These are phyloP conservation scores for Botrytis fragariae DNA, from an alignment of 2,329 filamentous ascomycete species.

Conservation along the genomic window DNA sequence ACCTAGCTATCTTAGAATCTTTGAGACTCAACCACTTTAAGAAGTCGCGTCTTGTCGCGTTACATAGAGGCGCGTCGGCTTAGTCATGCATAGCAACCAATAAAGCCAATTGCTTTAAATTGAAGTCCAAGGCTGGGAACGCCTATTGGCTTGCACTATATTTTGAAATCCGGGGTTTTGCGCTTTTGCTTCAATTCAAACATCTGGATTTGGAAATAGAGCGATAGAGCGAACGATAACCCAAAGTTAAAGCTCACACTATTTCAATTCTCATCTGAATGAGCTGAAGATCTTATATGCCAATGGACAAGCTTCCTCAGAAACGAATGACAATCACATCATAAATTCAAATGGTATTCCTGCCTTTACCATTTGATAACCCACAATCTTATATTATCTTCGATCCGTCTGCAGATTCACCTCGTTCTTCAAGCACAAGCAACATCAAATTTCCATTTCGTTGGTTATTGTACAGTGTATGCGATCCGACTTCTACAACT, in stretches of 20 bases:
- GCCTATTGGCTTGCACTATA: not conserved
- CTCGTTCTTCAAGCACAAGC: not conserved
- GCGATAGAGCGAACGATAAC: not conserved
- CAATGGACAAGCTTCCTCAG: not conserved
- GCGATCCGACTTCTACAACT: not conserved
- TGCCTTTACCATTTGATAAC: not conserved
- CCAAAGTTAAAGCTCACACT: not conserved
- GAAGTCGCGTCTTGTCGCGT: conserved; percentile 14
- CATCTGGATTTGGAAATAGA: not conserved
- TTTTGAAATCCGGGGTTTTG: conserved; percentile 14
- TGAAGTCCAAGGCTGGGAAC: conserved; percentile 9
- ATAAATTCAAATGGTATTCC: not conserved
- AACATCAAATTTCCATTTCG: not conserved
- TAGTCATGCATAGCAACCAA: conserved; percentile 4
- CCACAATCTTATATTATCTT: not conserved
- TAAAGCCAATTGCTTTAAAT: not conserved
- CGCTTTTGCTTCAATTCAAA: conserved; percentile 6
- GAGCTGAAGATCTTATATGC: not conserved
- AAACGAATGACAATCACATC: not conserved
- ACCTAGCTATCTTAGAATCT: not conserved
- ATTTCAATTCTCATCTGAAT: not conserved
- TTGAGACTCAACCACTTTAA: not conserved
- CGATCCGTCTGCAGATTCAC: not conserved
- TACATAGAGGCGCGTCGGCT: not conserved
- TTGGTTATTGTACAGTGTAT: not conserved